Evolutionary conservation across 2,329 filamentous ascomycete genomes (phyloP).

Genomic region (Xylariaceae sp.): DNA sequence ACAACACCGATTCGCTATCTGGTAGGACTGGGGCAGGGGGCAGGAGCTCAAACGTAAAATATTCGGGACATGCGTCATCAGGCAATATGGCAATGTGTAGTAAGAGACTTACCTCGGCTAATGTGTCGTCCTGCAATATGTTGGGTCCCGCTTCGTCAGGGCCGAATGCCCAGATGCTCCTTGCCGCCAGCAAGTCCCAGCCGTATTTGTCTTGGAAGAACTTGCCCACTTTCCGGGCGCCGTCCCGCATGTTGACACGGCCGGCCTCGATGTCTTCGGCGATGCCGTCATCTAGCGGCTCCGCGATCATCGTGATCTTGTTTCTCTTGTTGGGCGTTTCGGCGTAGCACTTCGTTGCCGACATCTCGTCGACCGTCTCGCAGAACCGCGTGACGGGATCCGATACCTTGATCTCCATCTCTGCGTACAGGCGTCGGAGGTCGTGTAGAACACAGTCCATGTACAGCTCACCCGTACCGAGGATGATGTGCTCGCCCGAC

Average conservation of each 20-base stretch:
- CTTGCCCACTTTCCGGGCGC: conserved; percentile 86
- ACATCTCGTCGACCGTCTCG: conserved; percentile 96
- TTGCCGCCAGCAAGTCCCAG: conserved; percentile 88
- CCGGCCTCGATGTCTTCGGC: conserved; percentile 91
- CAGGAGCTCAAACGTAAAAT: too few relatives aligned
- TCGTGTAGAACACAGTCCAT: conserved; percentile 99
- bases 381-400: conserved; percentile 97
- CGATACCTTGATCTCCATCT: conserved; percentile 99
- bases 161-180: conserved; percentile 98
- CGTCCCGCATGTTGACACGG: conserved; percentile 85
- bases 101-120: conserved; percentile 64
- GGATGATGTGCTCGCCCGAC: conserved; percentile 89
- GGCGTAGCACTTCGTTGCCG: conserved; percentile 95
- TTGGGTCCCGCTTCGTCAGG: conserved; percentile 93
- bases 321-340: conserved; percentile 99
- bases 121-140: conserved; percentile 92
- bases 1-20: conserved; percentile 16
- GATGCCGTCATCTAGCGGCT: conserved; percentile 91
- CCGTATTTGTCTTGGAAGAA: conserved; percentile 97
- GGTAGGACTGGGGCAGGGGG: conserved; percentile 23
- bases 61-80: too few relatives aligned
- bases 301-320: conserved; percentile 97
- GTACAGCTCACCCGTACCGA: conserved; percentile 96
- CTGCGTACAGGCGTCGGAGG: conserved; percentile 84
- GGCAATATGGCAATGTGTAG: too few relatives aligned